phyloP scores from a whole-genome alignment of 2,329 filamentous ascomycete genomes.

The Rutstroemia sp. region DNA sequence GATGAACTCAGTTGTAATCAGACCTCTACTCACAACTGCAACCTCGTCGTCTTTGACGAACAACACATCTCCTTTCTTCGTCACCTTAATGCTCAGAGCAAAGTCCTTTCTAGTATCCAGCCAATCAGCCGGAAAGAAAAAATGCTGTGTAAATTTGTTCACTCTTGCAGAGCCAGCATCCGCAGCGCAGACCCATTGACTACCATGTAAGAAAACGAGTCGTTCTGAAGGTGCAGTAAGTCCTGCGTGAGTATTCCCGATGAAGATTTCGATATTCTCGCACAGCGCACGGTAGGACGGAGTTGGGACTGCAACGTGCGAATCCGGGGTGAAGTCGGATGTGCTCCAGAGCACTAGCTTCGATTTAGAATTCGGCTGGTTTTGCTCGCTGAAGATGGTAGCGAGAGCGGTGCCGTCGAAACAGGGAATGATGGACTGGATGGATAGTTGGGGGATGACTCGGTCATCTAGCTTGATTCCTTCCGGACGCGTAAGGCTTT shows the following conservation, averaged over 20 bases:
- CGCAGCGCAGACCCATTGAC: background rate
- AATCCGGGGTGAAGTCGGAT: too few relatives aligned
- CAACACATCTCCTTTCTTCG: constrained; percentile 11
- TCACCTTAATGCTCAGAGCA: constrained; percentile 12
- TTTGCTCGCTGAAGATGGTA: too few relatives aligned
- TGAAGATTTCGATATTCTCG: background rate
- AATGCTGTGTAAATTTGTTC: background rate
- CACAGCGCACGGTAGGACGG: background rate
- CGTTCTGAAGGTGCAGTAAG: background rate
- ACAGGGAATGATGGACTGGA: too few relatives aligned
- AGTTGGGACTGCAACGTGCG: background rate
- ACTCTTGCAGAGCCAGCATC: background rate
- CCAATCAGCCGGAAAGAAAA: constrained; percentile 7
- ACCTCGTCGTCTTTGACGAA: constrained; percentile 16
- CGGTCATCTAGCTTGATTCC: too few relatives aligned
- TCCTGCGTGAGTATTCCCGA: background rate
- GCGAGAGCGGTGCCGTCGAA: too few relatives aligned
- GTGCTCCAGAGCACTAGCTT: too few relatives aligned
- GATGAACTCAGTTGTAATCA: constrained; percentile 1
- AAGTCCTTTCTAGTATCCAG: constrained; percentile 7
- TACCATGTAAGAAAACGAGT: background rate
- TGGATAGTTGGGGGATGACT: too few relatives aligned
- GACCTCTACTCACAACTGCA: constrained; percentile 16
- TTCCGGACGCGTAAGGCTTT: background rate
- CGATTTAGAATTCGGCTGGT: too few relatives aligned